Evolutionary conservation across 202 grass and related monocot species (phyloP), one percentile per base, ranked within the genome.

Genomic region (Setaria italica): DNA sequence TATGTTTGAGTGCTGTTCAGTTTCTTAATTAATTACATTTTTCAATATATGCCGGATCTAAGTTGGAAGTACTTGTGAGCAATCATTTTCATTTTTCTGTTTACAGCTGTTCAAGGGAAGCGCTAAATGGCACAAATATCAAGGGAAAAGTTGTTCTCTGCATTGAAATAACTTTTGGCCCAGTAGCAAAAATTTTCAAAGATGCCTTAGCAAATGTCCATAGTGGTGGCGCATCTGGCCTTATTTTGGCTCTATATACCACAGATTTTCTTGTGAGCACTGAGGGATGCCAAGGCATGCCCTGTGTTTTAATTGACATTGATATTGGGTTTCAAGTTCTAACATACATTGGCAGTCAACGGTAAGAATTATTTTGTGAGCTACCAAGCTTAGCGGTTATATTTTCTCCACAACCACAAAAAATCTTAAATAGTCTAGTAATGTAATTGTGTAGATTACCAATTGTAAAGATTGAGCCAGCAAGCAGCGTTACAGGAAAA

Each of bases 61-160:
- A n/a, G 19, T n/a, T 57, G 19, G 55, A 57, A 57, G 17, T 9
- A 57, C 19, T 57, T 57, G n/a, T 6, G 7, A 57, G 5, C 7
- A 9, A n/a, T 9, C 55, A 57, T 57, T 7, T 49, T 21, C 55
- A 15, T 45, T 17, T 11, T 15, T 54, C 2, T 53, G 20, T 56
- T 21, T 11, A 32, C 34, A 81, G 70, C 11, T 87, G 85, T 63
- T 60, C 70, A 0, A 2, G 11, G 4, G 12, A 33, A 11, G 47
- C 12, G 8, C 78, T 82, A 64, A 87, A 82, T 13, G 78, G 60
- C 7, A 87, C 85, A 42, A 72, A 87, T 9, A 6, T 87, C 5
- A 49, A 6, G 8, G 71, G 78, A 10, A 35, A 49, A 49, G 30
- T 65, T 37, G 71, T 76, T 20, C 14, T 87, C 4, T 87, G 85